These are phyloP conservation scores for Fusarium napiforme DNA, from an alignment of 2,329 filamentous ascomycete genomes.

Conservation along the genomic window DNA sequence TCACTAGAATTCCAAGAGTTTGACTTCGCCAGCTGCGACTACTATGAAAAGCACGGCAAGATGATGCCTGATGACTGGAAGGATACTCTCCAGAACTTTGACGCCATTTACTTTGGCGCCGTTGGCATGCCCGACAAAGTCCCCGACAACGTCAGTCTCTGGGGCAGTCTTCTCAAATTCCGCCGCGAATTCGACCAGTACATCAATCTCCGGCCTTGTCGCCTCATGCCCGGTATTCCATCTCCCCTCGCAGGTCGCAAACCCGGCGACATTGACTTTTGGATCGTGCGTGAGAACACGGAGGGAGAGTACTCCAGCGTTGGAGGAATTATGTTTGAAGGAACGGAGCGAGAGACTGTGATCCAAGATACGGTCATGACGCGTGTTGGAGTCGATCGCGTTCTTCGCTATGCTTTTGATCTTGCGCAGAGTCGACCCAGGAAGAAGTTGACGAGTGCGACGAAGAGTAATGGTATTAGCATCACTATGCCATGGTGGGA, in stretches of 20 bases:
- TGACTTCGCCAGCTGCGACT: constrained; percentile 73
- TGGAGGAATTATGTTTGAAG: constrained; percentile 69
- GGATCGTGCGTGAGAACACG: constrained; percentile 74
- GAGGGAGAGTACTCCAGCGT: constrained; percentile 76
- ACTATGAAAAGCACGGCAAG: constrained; percentile 58
- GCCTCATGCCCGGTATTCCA: constrained; percentile 68
- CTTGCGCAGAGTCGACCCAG: constrained; percentile 66
- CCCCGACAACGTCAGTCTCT: constrained; percentile 74
- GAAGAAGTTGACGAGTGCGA: constrained; percentile 72
- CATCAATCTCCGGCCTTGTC: constrained; percentile 73
- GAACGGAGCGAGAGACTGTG: constrained; percentile 68
- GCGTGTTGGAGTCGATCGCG: constrained; percentile 67
- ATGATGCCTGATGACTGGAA: constrained; percentile 59
- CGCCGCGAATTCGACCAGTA: constrained; percentile 75
- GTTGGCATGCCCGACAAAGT: constrained; percentile 67
- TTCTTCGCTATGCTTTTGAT: constrained; percentile 73
- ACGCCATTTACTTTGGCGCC: constrained; percentile 76
- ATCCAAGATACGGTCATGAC: constrained; percentile 74
- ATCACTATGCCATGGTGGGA: constrained; percentile 78
- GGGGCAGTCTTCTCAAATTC: constrained; percentile 74
- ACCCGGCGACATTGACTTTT: constrained; percentile 72
- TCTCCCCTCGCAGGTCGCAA: constrained; percentile 65
- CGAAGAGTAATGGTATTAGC: constrained; percentile 73
- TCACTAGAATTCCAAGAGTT: constrained; percentile 70
- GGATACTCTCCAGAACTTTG: constrained; percentile 66